A percentile compares a stretch with the other conserved stretches of the same genome.
Evolutionary conservation across 441 rosid genomes (phyloP).

Genomic region (Populus hybrid): DNA sequence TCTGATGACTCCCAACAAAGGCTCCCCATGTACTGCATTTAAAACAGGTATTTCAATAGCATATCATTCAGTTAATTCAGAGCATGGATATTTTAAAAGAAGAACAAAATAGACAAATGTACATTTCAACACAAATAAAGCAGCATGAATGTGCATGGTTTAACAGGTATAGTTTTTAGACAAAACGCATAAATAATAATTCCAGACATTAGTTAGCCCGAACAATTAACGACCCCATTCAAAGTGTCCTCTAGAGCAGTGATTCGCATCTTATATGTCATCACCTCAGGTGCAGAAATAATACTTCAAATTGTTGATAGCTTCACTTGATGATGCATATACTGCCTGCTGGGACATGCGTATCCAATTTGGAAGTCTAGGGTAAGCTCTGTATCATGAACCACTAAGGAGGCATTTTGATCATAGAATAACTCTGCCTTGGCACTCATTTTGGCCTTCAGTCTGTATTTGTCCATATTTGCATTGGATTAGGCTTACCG

Average conservation of each 20-base stretch:
- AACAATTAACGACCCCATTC: background rate
- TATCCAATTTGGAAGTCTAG: background rate
- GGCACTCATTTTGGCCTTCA: background rate
- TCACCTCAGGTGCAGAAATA: background rate
- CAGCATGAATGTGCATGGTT: background rate
- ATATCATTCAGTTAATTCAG: background rate
- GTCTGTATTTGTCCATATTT: background rate
- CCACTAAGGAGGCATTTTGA: background rate
- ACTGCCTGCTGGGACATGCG: background rate
- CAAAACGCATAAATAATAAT: background rate
- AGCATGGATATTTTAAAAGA: background rate
- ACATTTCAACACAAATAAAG: background rate
- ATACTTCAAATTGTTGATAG: background rate
- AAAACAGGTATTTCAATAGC: conserved; percentile 23
- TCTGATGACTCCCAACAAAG: conserved; percentile 96
- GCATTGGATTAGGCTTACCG: background rate
- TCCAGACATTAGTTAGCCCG: background rate
- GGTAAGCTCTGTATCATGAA: background rate
- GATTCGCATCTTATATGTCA: background rate
- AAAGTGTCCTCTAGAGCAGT: background rate
- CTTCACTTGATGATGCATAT: background rate
- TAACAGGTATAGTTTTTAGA: background rate
- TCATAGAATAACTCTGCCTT: background rate
- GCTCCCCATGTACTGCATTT: conserved; percentile 91
- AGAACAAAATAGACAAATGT: background rate